Evolutionary conservation across 2,329 filamentous ascomycete genomes (phyloP).

Genomic region (Lachnellula willkommii): DNA sequence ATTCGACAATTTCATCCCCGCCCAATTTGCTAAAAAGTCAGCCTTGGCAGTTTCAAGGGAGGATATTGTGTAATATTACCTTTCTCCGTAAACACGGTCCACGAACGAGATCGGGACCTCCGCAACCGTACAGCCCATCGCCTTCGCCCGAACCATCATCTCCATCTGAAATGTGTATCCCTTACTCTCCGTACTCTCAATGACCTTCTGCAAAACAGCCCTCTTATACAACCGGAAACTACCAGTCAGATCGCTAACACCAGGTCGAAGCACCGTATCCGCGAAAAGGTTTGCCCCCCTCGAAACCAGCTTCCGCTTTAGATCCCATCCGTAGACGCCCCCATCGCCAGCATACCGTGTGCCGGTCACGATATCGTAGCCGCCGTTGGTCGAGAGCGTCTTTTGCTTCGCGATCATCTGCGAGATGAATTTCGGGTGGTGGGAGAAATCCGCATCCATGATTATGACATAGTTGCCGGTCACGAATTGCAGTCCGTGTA

Average conservation of each 20-base stretch:
- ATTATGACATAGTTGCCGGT: conserved; percentile 97
- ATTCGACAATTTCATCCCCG: conserved; percentile 92
- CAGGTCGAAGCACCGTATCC: conserved; percentile 84
- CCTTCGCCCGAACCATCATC: conserved; percentile 96
- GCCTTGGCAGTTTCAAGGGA: background rate
- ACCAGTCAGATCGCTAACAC: conserved; percentile 84
- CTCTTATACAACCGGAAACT: conserved; percentile 95
- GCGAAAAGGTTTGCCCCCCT: conserved; percentile 91
- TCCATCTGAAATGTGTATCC: conserved; percentile 99
- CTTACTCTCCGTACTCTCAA: conserved; percentile 86
- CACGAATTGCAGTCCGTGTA: conserved; percentile 56
- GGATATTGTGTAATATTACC: conserved; percentile 21
- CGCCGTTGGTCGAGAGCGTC: conserved; percentile 43
- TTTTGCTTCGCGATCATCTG: conserved; percentile 83
- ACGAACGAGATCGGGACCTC: conserved; percentile 97
- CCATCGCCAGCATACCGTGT: conserved; percentile 87
- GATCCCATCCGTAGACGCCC: conserved; percentile 93
- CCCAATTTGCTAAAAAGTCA: conserved; percentile 48
- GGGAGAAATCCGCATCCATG: conserved; percentile 99
- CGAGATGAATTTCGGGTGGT: conserved; percentile 98
- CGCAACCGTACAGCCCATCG: conserved; percentile 86
- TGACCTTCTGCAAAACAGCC: conserved; percentile 81
- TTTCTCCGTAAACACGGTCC: conserved; percentile 86
- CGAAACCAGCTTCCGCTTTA: conserved; percentile 80
- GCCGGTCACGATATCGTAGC: conserved; percentile 95